phyloP scores from a whole-genome alignment of 225 moss, liverwort and hornwort genomes.

The Straminergon stramineum region DNA sequence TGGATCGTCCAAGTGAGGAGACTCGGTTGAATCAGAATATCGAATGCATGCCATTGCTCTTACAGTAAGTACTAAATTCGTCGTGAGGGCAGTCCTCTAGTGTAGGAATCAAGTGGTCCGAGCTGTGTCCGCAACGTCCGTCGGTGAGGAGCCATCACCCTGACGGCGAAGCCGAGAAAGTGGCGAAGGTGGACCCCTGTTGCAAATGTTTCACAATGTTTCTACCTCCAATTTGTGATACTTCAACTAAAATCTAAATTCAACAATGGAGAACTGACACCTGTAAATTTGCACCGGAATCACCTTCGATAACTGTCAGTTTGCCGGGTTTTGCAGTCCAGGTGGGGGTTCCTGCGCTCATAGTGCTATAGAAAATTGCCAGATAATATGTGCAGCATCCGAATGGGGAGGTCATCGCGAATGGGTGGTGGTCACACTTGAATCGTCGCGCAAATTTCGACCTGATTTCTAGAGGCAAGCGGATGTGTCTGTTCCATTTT shows the following conservation, averaged over 20 bases:
- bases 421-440: background rate
- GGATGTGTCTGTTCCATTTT: background rate
- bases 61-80: background rate
- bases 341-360: background rate
- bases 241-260: background rate
- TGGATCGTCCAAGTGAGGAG: background rate
- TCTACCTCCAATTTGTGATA: background rate
- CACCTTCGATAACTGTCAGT: background rate
- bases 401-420: background rate
- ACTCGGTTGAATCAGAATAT: background rate
- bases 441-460: background rate
- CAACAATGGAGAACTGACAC: background rate
- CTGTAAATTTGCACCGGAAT: background rate
- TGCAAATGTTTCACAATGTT: background rate
- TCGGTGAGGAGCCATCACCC: background rate
- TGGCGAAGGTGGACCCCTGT: background rate
- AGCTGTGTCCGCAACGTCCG: background rate
- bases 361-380: background rate
- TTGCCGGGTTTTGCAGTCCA: background rate
- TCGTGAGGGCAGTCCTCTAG: background rate
- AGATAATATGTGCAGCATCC: background rate
- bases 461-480: background rate
- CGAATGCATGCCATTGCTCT: background rate
- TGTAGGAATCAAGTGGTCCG: background rate
- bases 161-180: background rate